These are phyloP conservation scores for Erodium maritimum DNA, from an alignment of 345 rosid species.

Conservation along the genomic window DNA sequence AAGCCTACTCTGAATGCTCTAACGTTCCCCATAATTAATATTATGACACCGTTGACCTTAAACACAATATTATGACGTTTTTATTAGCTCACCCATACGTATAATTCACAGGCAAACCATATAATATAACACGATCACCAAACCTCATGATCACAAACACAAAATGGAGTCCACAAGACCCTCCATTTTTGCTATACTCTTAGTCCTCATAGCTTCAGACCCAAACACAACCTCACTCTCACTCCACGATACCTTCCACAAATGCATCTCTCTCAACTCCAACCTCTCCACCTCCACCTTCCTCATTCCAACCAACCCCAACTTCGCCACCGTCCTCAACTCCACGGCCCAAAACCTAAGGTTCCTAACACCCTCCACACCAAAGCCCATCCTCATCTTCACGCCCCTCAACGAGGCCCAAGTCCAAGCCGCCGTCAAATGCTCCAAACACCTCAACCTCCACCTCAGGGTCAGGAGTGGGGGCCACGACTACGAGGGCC, in stretches of 20 bases:
- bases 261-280: constrained; percentile 10
- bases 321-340: constrained; percentile 5
- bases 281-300: constrained; percentile 6
- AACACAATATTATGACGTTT: too few relatives aligned
- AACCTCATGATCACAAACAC: too few relatives aligned
- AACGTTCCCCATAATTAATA: too few relatives aligned
- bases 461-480: constrained; percentile 5
- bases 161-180: not conserved
- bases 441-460: not conserved
- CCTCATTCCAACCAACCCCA: constrained; percentile 3
- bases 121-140: not conserved
- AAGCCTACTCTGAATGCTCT: too few relatives aligned
- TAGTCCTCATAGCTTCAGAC: not conserved
- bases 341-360: constrained; percentile 6
- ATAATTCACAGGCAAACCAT: not conserved
- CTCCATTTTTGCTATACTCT: not conserved
- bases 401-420: constrained; percentile 4
- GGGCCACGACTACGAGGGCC: too few relatives aligned
- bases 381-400: constrained; percentile 6
- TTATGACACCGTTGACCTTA: too few relatives aligned
- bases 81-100: too few relatives aligned
- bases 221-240: not conserved
- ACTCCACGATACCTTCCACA: not conserved
- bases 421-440: constrained; percentile 5
- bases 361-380: constrained; percentile 1